Percentiles rank a stretch among this genome's conserved stretches.
Evolutionary conservation across 768 basidiomycete genomes (phyloP).

Genomic region (Phlebiopsis gigantea): DNA sequence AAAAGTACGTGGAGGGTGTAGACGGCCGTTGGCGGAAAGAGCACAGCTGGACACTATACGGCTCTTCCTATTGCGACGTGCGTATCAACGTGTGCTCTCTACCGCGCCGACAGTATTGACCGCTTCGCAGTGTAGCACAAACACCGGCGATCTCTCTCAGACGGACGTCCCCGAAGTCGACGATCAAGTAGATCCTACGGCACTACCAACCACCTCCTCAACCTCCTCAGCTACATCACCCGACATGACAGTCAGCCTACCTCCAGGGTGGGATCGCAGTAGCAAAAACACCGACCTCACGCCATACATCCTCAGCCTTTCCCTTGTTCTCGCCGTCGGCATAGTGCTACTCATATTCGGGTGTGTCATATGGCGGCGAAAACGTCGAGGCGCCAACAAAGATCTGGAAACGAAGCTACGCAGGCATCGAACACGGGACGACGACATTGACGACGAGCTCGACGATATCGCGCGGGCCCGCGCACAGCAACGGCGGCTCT

Average conservation of each 20-base stretch:
- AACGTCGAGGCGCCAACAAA: conserved; percentile 28
- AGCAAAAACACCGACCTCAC: conserved; percentile 17
- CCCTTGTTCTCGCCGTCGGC: conserved; percentile 55
- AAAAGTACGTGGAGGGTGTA: conserved; percentile 44
- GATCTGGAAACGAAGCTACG: conserved; percentile 51
- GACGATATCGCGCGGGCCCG: conserved; percentile 37
- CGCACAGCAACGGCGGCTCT: conserved; percentile 46
- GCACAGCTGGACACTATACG: conserved; percentile 55
- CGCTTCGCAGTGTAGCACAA: conserved; percentile 4
- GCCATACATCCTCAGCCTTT: conserved; percentile 41
- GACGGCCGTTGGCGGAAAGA: conserved; percentile 59
- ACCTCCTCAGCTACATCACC: background rate
- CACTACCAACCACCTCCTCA: conserved; percentile 30
- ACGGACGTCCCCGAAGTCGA: conserved; percentile 37
- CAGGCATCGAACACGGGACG: conserved; percentile 28
- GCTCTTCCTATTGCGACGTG: conserved; percentile 61
- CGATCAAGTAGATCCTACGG: conserved; percentile 22
- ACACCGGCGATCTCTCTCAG: background rate
- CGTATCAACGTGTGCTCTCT: conserved; percentile 21
- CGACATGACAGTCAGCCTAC: conserved; percentile 7
- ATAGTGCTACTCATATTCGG: conserved; percentile 58
- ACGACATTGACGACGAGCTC: conserved; percentile 27
- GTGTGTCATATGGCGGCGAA: conserved; percentile 57
- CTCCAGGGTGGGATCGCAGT: conserved; percentile 19
- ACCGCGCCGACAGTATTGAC: background rate